Percentiles rank a stretch among this genome's conserved stretches.
phyloP scores from a whole-genome alignment of 1,284 basidiomycete species.

The Chiua sp. region DNA sequence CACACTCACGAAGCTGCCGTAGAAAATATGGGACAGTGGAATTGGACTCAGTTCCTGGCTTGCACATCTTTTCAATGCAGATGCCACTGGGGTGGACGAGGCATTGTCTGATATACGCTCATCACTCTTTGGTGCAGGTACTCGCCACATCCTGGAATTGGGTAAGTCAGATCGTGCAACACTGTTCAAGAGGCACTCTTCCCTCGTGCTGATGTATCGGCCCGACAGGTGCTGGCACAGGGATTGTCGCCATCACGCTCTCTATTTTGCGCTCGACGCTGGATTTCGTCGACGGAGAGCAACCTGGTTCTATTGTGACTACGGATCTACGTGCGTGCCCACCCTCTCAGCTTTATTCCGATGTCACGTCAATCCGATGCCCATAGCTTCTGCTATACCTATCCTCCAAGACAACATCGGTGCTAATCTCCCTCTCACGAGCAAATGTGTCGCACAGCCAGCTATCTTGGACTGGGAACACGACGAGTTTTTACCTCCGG shows the following conservation, averaged over 20 bases:
- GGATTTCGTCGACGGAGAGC: conserved; percentile 11
- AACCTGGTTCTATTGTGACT: conserved; percentile 54
- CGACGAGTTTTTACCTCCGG: conserved; percentile 53
- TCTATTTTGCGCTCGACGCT: conserved; percentile 43
- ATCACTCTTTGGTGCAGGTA: conserved; percentile 45
- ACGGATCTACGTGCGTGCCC: conserved; percentile 74
- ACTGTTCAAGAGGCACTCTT: background rate
- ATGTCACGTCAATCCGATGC: background rate
- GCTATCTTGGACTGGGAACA: conserved; percentile 79
- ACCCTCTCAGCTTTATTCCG: background rate
- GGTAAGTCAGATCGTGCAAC: conserved; percentile 47
- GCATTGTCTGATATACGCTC: conserved; percentile 30
- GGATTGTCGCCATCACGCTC: conserved; percentile 76
- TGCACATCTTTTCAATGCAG: conserved; percentile 37
- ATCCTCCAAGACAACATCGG: conserved; percentile 75
- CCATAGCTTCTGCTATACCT: conserved; percentile 77
- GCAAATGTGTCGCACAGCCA: conserved; percentile 41
- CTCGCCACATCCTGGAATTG: conserved; percentile 63
- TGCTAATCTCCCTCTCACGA: conserved; percentile 50
- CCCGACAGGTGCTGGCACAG: conserved; percentile 76
- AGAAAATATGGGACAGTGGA: conserved; percentile 96
- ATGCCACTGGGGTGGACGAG: background rate
- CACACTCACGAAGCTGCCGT: conserved; percentile 25
- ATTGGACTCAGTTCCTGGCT: conserved; percentile 83
- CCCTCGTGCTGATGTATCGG: background rate